Evolutionary conservation across 148 eudicot genomes (phyloP).

Genomic region (Spergularia marina): DNA sequence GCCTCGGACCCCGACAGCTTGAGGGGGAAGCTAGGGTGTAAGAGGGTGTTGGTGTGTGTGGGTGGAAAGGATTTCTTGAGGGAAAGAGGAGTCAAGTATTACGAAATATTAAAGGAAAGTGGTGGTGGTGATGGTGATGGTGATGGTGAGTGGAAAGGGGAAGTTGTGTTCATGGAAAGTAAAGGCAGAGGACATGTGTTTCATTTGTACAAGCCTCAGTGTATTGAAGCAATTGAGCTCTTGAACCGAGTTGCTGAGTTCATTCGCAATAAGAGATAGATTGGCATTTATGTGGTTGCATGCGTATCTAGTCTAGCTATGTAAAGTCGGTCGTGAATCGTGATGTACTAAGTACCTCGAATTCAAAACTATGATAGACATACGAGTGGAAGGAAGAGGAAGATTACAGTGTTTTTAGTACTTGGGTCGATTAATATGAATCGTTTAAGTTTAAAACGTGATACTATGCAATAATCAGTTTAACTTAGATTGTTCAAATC

Average conservation of each 20-base stretch:
- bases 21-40: conserved; percentile 17
- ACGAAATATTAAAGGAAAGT: conserved; percentile 32
- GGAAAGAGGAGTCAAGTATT: conserved; percentile 31
- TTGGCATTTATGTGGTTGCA: too few species aligned
- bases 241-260: conserved; percentile 30
- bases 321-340: too few species aligned
- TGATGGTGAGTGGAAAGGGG: conserved; percentile 28
- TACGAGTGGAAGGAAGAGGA: too few species aligned
- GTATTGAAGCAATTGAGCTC: conserved; percentile 26
- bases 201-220: conserved; percentile 33
- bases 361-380: too few species aligned
- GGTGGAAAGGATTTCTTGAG: conserved; percentile 35
- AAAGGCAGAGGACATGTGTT: conserved; percentile 38
- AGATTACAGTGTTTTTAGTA: too few species aligned
- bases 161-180: conserved; percentile 32
- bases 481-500: too few species aligned
- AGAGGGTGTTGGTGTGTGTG: conserved; percentile 32
- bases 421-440: too few species aligned
- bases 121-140: background rate
- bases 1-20: conserved; percentile 20
- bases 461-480: too few species aligned
- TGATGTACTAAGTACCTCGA: too few species aligned
- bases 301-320: too few species aligned
- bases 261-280: background rate
- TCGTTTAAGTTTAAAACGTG: too few species aligned